Percentiles rank a stretch among this genome's conserved stretches.
phyloP scores from a whole-genome alignment of 495 filamentous ascomycete genomes.

The Amorphotheca resinae region DNA sequence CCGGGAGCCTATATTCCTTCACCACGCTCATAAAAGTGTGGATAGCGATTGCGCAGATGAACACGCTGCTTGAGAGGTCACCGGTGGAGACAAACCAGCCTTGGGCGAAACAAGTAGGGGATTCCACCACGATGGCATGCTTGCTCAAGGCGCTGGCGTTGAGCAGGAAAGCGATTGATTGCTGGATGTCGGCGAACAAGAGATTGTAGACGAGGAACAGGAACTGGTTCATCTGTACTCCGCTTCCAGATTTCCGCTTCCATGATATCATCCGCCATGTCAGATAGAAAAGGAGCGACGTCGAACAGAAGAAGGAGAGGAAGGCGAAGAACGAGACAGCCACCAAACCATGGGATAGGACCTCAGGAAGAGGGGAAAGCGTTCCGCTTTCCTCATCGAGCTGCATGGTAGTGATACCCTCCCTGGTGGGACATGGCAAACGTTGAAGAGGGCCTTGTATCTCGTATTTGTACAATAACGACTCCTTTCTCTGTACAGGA shows the following conservation, averaged over 20 bases:
- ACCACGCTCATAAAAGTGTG: conserved; percentile 59
- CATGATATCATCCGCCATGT: conserved; percentile 46
- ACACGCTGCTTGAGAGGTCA: conserved; percentile 56
- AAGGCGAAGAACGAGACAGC: conserved; percentile 45
- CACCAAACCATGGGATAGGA: conserved; percentile 38
- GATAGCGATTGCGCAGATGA: conserved; percentile 55
- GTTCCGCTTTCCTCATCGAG: conserved; percentile 15
- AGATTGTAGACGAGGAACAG: conserved; percentile 64
- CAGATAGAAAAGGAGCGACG: conserved; percentile 39
- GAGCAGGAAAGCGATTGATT: conserved; percentile 54
- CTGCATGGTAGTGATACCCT: conserved; percentile 12
- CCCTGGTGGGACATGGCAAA: no score
- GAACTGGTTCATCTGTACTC: conserved; percentile 45
- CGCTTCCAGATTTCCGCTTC: conserved; percentile 22
- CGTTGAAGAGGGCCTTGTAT: no score
- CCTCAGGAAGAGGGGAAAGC: conserved; percentile 35
- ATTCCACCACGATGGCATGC: conserved; percentile 43
- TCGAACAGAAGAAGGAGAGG: conserved; percentile 45
- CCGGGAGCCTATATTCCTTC: conserved; percentile 41
- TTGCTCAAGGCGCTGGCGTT: conserved; percentile 46
- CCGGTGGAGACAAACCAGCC: conserved; percentile 61
- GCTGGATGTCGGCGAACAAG: conserved; percentile 57
- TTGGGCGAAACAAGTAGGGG: conserved; percentile 52
- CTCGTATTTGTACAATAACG: no score
- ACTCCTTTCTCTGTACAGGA: no score